Base-by-base conservation (phyloP, 2,329 filamentous ascomycete species). In the Botrytis medusae region DNA sequence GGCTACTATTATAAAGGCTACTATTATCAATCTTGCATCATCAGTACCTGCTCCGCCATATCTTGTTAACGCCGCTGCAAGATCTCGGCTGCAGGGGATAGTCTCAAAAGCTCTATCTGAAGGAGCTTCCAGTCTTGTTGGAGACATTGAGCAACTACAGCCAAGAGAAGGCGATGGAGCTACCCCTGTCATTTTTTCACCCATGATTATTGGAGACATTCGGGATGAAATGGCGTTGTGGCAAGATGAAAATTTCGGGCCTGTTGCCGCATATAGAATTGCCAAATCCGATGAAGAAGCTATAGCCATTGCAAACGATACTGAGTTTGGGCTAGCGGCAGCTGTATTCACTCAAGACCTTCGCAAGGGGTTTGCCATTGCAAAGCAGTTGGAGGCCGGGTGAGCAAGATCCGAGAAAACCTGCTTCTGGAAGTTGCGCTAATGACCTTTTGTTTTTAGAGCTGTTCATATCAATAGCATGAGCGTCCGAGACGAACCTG, bases 151-250 rank as follows among this genome's bases (percentile, higher is more conserved):
- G 20, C 29, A 63, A 12, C 10, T 63, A 3, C 42, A 42, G 6
- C 22, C 25, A 63, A 65, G 29, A 22, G 69, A 63, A n/a, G 29
- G 7, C 3, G 29, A 72, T n/a, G 22, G 2, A 94, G 94, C 4
- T 81, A 85, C 62, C 95, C 95, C 69, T 8, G 57, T 61, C 84
- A 97, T 95, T 84, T 97, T 91, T 84, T 87, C 93, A 80, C 93
- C 93, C 2, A 98, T 95, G 0, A 92, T 98, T 54, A 88, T 98
- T 74, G 90, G 92, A 12, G 92, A 92, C 76, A 95, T 80, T 18
- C 90, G 83, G 51, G 85, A 87, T 75, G 86, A 87, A 0, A 95
- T 95, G 92, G 90, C 93, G 69, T 82, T 96, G n/a, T 95, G 91
- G 82, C 83, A 87, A 77, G 89, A 84, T 4, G 90, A 92, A 79